These are phyloP conservation scores for Abelmoschus esculentus DNA, from an alignment of 345 rosid species.

Conservation along the genomic window DNA sequence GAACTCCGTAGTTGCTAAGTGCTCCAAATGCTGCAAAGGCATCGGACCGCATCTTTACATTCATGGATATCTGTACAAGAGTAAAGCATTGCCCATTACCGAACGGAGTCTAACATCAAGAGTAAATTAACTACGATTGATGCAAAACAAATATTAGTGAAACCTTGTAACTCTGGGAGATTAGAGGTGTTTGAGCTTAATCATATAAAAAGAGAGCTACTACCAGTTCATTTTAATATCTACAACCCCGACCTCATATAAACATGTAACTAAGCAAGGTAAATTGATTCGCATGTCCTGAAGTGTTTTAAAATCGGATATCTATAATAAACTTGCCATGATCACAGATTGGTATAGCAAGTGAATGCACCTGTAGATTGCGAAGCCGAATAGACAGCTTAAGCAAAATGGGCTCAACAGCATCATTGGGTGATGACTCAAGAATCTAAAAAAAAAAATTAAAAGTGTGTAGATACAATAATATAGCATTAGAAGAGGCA, in stretches of 20 bases:
- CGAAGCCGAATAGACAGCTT: conserved; percentile 83
- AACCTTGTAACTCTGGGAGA: background rate
- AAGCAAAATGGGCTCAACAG: conserved; percentile 78
- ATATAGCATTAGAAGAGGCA: conserved; percentile 2
- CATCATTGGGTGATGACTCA: conserved; percentile 67
- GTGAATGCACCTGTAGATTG: conserved; percentile 61
- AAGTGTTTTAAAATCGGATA: background rate
- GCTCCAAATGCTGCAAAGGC: conserved; percentile 92
- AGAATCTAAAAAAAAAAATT: conserved; percentile 44
- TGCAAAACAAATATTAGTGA: background rate
- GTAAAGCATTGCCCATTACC: background rate
- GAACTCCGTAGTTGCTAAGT: conserved; percentile 65
- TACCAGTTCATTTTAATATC: background rate
- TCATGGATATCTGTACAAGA: conserved; percentile 52
- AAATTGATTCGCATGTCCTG: background rate
- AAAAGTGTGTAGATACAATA: background rate
- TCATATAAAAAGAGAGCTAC: background rate
- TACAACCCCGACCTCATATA: background rate
- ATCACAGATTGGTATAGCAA: conserved; percentile 1
- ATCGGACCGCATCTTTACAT: conserved; percentile 71
- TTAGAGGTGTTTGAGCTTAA: background rate
- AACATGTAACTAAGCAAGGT: background rate
- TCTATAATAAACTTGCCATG: background rate
- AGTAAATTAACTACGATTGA: background rate
- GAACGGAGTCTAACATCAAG: background rate